Conservation (phyloP, 352 stramenopile genomes). For the Globisporangium nodosum region DNA sequence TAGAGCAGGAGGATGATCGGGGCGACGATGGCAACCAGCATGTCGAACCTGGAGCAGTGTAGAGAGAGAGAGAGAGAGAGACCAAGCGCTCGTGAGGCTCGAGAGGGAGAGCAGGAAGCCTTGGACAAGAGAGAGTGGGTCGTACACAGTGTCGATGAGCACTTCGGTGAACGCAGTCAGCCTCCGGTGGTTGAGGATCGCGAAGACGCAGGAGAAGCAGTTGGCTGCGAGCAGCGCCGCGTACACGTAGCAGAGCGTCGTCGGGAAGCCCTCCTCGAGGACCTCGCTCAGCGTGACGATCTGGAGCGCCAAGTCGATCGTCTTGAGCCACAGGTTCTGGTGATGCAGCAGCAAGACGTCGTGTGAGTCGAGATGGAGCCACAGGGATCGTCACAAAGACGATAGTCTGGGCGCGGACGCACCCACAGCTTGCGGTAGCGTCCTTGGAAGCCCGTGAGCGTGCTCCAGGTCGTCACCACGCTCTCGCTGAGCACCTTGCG, state of each 20-base stretch:
- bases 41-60: slow-evolving; percentile 17
- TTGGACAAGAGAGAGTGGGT: neutral
- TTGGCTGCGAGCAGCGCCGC: slow-evolving; percentile 15
- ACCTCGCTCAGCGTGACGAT: slow-evolving; percentile 17
- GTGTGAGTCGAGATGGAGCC: no score
- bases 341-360: no score
- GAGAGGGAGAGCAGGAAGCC: no score
- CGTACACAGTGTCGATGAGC: slow-evolving; percentile 20
- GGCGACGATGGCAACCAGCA: slow-evolving; percentile 19
- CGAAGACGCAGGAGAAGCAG: slow-evolving; percentile 11
- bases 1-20: slow-evolving; percentile 22
- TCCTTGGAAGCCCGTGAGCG: slow-evolving; percentile 1
- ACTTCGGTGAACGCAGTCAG: slow-evolving; percentile 21
- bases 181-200: slow-evolving; percentile 2
- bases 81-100: neutral
- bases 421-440: slow-evolving; percentile 7
- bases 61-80: no score
- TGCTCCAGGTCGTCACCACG: neutral
- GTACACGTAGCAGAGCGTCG: slow-evolving; percentile 13
- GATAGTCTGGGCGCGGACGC: slow-evolving; percentile 16
- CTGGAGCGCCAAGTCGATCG: slow-evolving; percentile 21
- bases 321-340: slow-evolving; percentile 27
- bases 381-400: slow-evolving; percentile 9
- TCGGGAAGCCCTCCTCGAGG: slow-evolving; percentile 17
- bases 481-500: neutral